Evolutionary conservation across 2,329 filamentous ascomycete species (phyloP).

Genomic region (Neopestalotiopsis rosae): DNA sequence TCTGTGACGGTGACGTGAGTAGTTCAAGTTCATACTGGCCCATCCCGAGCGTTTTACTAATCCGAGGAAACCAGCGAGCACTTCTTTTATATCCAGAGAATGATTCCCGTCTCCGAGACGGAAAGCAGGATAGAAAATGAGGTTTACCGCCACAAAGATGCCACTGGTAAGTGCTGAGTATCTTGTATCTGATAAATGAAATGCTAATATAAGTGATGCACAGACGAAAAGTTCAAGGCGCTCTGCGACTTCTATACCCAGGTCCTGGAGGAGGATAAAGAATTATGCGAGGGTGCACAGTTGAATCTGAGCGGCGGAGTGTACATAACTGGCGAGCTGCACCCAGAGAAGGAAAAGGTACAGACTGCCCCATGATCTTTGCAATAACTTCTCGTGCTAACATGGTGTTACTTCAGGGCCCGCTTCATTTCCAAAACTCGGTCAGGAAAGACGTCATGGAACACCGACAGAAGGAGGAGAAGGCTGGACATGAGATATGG

Average conservation of each 20-base stretch:
- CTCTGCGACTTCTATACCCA: slow-evolving; percentile 56
- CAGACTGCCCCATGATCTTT: neutral
- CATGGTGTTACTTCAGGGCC: neutral
- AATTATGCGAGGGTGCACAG: slow-evolving; percentile 53
- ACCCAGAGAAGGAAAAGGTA: slow-evolving; percentile 54
- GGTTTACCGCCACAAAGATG: slow-evolving; percentile 54
- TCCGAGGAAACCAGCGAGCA: slow-evolving; percentile 38
- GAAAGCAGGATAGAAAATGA: slow-evolving; percentile 54
- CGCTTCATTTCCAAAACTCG: slow-evolving; percentile 30
- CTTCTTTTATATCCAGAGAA: slow-evolving; percentile 58
- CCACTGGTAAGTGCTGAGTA: slow-evolving; percentile 21
- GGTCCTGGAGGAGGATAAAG: slow-evolving; percentile 57
- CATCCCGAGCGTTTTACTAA: neutral
- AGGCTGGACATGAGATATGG: slow-evolving; percentile 34
- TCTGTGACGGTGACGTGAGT: slow-evolving; percentile 46
- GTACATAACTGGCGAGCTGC: slow-evolving; percentile 56
- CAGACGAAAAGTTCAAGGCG: slow-evolving; percentile 50
- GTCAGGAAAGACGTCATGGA: slow-evolving; percentile 32
- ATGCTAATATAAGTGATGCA: slow-evolving; percentile 7
- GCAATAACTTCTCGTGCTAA: neutral
- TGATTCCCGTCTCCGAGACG: slow-evolving; percentile 50
- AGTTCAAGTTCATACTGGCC: neutral
- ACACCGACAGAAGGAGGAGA: slow-evolving; percentile 32
- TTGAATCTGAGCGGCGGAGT: slow-evolving; percentile 55
- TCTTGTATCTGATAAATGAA: no score